A percentile compares a stretch with the other conserved stretches of the same genome.
Evolutionary conservation across 2,329 filamentous ascomycete genomes (phyloP).

Genomic region (Didymella keratinophila): DNA sequence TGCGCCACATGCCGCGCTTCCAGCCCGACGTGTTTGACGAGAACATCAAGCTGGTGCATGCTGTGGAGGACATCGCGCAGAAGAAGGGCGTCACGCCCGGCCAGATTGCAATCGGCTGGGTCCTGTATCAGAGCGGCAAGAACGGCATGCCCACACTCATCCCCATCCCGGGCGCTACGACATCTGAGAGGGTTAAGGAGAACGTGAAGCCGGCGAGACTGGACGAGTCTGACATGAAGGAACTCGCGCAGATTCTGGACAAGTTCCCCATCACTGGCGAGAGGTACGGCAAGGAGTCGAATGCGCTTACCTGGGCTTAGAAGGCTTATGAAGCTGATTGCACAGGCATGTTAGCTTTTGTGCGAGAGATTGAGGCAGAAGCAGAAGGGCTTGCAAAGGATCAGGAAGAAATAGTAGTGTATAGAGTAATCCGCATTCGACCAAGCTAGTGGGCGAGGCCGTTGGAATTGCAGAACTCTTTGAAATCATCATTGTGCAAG

Average conservation of each 20-base stretch:
- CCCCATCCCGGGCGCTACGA: conserved; percentile 72
- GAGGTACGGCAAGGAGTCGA: conserved; percentile 45
- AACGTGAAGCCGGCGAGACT: conserved; percentile 66
- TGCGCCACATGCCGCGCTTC: conserved; percentile 65
- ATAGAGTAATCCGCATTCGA: conserved; percentile 56
- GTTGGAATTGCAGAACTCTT: conserved; percentile 62
- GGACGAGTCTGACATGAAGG: conserved; percentile 58
- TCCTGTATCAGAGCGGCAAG: conserved; percentile 58
- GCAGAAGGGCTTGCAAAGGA: not conserved
- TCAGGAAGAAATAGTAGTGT: conserved; percentile 60
- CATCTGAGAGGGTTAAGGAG: conserved; percentile 64
- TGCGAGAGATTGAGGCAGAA: not conserved
- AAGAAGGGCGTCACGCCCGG: conserved; percentile 66
- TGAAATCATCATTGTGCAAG: conserved; percentile 52
- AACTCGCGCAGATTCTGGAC: conserved; percentile 61
- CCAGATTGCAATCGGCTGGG: conserved; percentile 74
- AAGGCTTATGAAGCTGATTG: not conserved
- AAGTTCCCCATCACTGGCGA: conserved; percentile 54
- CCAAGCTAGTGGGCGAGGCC: conserved; percentile 43
- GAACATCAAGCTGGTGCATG: conserved; percentile 69
- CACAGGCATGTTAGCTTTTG: conserved; percentile 21
- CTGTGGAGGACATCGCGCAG: conserved; percentile 66
- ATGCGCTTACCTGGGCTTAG: conserved; percentile 16
- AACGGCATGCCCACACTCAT: conserved; percentile 66
- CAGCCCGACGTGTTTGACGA: conserved; percentile 68